A percentile compares a stretch with the other conserved stretches of the same genome.
phyloP scores from a whole-genome alignment of 352 stramenopile genomes.

The Phytophthora europaea region DNA sequence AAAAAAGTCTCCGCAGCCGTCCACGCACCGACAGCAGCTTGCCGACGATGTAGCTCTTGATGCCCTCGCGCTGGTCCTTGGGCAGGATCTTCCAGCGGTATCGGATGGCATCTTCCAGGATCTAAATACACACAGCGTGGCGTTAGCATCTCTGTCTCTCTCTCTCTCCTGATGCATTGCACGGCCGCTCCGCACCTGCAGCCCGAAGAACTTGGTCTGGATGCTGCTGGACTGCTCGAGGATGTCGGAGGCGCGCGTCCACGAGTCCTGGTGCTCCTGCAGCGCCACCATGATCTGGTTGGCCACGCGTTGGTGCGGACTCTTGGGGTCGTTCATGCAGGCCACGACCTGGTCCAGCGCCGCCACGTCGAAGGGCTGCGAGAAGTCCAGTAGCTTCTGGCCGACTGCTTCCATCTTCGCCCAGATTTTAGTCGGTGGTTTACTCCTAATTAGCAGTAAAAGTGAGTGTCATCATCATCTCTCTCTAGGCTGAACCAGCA shows the following conservation, averaged over 20 bases:
- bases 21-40: slow-evolving; percentile 94
- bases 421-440: slow-evolving; percentile 1
- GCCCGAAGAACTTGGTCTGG: slow-evolving; percentile 94
- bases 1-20: neutral
- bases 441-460: slow-evolving; percentile 18
- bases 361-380: slow-evolving; percentile 95
- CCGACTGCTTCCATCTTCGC: slow-evolving; percentile 87
- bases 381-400: slow-evolving; percentile 95
- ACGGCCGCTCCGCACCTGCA: slow-evolving; percentile 68
- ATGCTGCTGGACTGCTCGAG: slow-evolving; percentile 94
- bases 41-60: slow-evolving; percentile 98
- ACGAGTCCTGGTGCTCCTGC: slow-evolving; percentile 94
- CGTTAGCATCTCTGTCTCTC: neutral
- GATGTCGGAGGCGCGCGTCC: slow-evolving; percentile 96
- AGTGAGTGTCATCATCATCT: slow-evolving; percentile 1
- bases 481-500: neutral
- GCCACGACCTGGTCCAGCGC: slow-evolving; percentile 97
- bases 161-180: neutral
- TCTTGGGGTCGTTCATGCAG: slow-evolving; percentile 96
- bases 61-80: slow-evolving; percentile 97
- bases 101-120: slow-evolving; percentile 98
- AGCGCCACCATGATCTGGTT: slow-evolving; percentile 96
- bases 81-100: slow-evolving; percentile 98
- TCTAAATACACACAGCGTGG: slow-evolving; percentile 58
- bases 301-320: slow-evolving; percentile 92